Percentiles rank a stretch among this genome's conserved stretches.
These are phyloP conservation scores for Rhodamnia rubescens DNA, from an alignment of 345 rosid species.

Conservation along the genomic window DNA sequence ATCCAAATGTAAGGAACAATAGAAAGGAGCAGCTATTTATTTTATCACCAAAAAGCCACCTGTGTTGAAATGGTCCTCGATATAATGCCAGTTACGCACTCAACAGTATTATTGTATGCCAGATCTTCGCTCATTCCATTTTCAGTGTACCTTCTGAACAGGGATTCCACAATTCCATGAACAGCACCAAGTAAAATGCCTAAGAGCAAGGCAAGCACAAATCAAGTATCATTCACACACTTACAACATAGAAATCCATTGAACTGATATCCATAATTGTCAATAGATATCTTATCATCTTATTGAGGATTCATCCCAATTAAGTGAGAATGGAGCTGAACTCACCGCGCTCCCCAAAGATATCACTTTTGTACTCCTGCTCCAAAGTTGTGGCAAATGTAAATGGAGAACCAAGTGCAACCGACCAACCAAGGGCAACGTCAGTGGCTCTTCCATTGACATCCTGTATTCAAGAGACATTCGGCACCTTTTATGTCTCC, in stretches of 20 bases:
- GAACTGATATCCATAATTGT: background rate
- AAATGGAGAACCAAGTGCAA: constrained; percentile 91
- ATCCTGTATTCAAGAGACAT: constrained; percentile 36
- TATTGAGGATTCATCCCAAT: background rate
- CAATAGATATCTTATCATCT: background rate
- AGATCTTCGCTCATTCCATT: constrained; percentile 65
- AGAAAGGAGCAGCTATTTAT: background rate
- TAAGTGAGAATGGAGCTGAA: background rate
- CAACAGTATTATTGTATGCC: constrained; percentile 87
- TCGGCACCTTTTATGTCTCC: background rate
- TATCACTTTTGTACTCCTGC: constrained; percentile 93
- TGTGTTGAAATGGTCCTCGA: constrained; percentile 75
- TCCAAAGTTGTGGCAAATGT: constrained; percentile 85
- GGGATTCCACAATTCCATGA: constrained; percentile 75
- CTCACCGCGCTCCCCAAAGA: constrained; percentile 89
- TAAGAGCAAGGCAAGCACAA: constrained; percentile 3
- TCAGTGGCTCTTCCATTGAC: constrained; percentile 83
- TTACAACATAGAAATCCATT: background rate
- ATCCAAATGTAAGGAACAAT: background rate
- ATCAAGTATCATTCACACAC: background rate
- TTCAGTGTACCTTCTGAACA: constrained; percentile 73
- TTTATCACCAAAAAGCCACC: constrained; percentile 17
- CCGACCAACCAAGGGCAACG: constrained; percentile 88
- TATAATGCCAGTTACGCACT: constrained; percentile 75
- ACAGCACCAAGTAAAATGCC: constrained; percentile 90